Evolutionary conservation across 2,329 filamentous ascomycete species (phyloP).

Genomic region (Blumeria graminis): DNA sequence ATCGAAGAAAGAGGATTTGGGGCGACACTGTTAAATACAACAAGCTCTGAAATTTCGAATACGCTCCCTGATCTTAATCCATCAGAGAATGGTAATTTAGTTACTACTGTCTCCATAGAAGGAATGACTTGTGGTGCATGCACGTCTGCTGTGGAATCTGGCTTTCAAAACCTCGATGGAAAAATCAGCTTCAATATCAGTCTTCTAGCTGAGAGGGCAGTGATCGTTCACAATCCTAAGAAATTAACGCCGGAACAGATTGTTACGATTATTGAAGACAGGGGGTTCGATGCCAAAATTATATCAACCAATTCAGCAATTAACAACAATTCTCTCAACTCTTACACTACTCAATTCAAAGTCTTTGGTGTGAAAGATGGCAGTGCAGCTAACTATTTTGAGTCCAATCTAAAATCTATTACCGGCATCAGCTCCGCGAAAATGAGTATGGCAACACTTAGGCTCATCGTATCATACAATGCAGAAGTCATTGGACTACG

Average conservation of each 20-base stretch:
- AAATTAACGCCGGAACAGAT: constrained; percentile 53
- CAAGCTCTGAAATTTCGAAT: constrained; percentile 19
- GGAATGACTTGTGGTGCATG: constrained; percentile 98
- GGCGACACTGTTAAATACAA: constrained; percentile 52
- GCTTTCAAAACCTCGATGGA: constrained; percentile 55
- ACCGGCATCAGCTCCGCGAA: constrained; percentile 52
- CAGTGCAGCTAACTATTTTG: constrained; percentile 45
- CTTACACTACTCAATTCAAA: constrained; percentile 50
- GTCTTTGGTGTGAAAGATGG: constrained; percentile 58
- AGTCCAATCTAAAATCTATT: constrained; percentile 37
- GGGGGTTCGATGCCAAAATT: constrained; percentile 70
- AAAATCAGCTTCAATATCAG: constrained; percentile 84
- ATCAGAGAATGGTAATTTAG: constrained; percentile 13
- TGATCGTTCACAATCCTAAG: constrained; percentile 57
- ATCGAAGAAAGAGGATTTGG: constrained; percentile 57
- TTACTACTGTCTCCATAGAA: constrained; percentile 69
- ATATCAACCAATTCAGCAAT: constrained; percentile 46
- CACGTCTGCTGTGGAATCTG: constrained; percentile 70
- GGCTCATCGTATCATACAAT: constrained; percentile 50
- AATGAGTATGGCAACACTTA: constrained; percentile 48
- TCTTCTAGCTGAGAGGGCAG: constrained; percentile 72
- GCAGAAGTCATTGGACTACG: constrained; percentile 53
- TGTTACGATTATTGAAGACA: constrained; percentile 61
- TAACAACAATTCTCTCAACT: constrained; percentile 26
- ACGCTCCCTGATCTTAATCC: constrained; percentile 14